Evolutionary conservation across 2,329 filamentous ascomycete genomes (phyloP), one percentile per base, ranked within the genome.

Genomic region (Colletotrichum tofieldiae): DNA sequence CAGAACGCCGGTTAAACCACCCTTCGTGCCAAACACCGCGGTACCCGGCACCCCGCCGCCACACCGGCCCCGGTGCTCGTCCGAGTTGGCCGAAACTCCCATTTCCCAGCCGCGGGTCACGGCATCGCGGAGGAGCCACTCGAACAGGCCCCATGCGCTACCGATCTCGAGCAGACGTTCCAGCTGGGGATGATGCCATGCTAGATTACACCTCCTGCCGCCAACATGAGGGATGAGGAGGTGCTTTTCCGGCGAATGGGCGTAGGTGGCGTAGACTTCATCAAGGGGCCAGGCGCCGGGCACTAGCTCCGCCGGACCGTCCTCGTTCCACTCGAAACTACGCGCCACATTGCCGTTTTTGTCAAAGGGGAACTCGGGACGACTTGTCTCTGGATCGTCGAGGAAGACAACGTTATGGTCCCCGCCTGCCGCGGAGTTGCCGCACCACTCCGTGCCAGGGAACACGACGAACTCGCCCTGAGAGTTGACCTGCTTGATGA

Each of bases 211-310:
- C 20, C 81, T 55, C 11, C 80, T 73, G 1, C 81, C 79, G 8
- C 81, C 81, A 2, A 82, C 81, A 43, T 82, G 81, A 0, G 81
- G 81, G 64, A 82, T 82, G 20, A 82, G 49, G 4, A 82, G 78
- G 61, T 81, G 78, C 3, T 74, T 72, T 20, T 80, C 78, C 0
- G 78, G 74, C 0, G 77, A 72, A 52, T 80, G 77, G 0, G 79
- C 80, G 67, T 82, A 82, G 2, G 81, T 82, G 26, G 80, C 79
- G 63, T 82, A 82, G 0, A 82, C 75, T 58, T 82, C 80, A 58
- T 82, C 81, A 5, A 82, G 74, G 0, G 81, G 80, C 81, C 80
- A 82, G 2, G 81, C 78, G 20, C 80, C 79, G 0, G 80, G 79
- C 3, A 60, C 43, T 26, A 81, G 74, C 60, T 80, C 78, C 2